Base-by-base conservation (phyloP, 1,284 basidiomycete species). In the Lignosus rhinocerotis region DNA sequence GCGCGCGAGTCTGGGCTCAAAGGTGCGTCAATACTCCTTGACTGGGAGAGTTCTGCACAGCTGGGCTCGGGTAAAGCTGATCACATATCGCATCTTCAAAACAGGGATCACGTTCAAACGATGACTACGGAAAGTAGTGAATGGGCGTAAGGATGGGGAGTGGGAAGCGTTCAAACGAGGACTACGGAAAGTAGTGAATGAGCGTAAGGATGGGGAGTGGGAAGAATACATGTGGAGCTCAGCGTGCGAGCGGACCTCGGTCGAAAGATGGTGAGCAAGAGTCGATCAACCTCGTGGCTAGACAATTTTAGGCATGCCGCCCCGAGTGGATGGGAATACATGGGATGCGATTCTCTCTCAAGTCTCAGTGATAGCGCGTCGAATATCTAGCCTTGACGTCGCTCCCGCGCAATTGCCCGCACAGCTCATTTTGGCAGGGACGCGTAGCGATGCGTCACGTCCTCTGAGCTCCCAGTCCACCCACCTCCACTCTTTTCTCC, bases 261-360 rank as follows among this genome's bases (percentile, higher is more conserved):
- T 45, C 6, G 43, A 34, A 36, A 46, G 51, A 53, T 53, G 51
- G 19, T 32, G 19, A 25, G 38, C 30, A 9, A 30, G 17, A 10
- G 41, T 38, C 32, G 52, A 53, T 53, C 52, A 53, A 25, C 44
- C 52, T 53, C 50, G 39, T 42, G 51, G 32, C 34, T 11, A 16
- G 21, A 53, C 50, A n/a, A 43, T 30, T 59, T 49, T 57, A 52
- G 57, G 31, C 30, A 56, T 41, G n/a, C 46, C 47, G 60, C 43
- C 6, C 59, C 52, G 52, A 21, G 32, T 16, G n/a, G 41, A 17
- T 42, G 54, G 56, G 34, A 21, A 42, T n/a, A 46, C 34, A 33
- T 30, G 49, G 25, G 44, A 51, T 2, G 25, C 25, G 39, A 46
- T n/a, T 42, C 14, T 12, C n/a, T 10, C 43, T 17, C 17, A 17